Evolutionary conservation across 164 flowering plant genomes (phyloP).

Genomic region (Kalanchoe fedtschenkoi): DNA sequence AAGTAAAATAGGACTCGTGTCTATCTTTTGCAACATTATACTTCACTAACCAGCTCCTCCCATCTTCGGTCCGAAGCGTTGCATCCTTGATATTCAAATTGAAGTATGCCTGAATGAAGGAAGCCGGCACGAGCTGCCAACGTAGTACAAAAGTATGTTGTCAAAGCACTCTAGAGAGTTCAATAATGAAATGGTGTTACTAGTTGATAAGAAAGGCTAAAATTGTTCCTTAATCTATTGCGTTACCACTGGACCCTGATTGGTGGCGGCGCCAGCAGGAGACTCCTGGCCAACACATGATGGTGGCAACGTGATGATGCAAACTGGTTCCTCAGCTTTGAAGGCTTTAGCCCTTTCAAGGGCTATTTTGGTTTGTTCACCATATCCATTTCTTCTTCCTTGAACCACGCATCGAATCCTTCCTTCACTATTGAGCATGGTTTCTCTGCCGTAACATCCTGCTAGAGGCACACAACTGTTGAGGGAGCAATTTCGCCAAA

Average conservation of each 20-base stretch:
- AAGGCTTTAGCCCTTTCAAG: background rate
- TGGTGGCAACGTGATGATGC: background rate
- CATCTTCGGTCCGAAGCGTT: background rate
- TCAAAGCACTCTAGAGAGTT: background rate
- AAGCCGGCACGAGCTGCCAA: background rate
- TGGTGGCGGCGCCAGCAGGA: background rate
- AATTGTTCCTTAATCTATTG: background rate
- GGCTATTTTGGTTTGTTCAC: background rate
- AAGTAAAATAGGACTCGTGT: background rate
- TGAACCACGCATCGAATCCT: too few relatives aligned
- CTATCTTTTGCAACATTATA: background rate
- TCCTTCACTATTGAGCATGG: too few relatives aligned
- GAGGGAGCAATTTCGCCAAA: too few relatives aligned
- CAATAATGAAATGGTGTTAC: background rate
- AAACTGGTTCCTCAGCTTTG: background rate
- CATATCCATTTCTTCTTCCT: too few relatives aligned
- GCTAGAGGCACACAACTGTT: too few relatives aligned
- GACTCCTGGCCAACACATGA: background rate
- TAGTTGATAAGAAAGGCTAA: background rate
- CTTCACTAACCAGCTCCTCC: background rate
- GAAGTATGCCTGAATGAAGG: background rate
- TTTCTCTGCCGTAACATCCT: too few relatives aligned
- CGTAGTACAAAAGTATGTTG: background rate
- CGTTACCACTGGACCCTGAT: background rate
- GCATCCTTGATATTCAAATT: background rate